phyloP scores from a whole-genome alignment of 495 filamentous ascomycete species.

The Penicillium longicatenatum region DNA sequence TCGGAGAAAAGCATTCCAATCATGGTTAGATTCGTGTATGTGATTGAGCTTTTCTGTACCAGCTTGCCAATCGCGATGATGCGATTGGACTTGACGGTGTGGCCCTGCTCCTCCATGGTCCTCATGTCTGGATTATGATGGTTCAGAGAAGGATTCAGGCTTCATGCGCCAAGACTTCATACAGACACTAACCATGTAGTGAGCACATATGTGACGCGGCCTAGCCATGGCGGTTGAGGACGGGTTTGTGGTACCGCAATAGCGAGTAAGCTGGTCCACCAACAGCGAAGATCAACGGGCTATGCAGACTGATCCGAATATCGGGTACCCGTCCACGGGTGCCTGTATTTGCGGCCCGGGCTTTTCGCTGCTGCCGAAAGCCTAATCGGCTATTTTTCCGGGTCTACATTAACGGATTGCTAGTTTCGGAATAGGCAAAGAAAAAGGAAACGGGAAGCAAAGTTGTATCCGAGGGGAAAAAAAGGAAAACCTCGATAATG shows the following conservation, averaged over 20 bases:
- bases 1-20: background rate
- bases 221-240: background rate
- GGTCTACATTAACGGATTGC: background rate
- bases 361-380: background rate
- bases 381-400: background rate
- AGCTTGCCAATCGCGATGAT: background rate
- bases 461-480: too few relatives aligned
- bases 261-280: background rate
- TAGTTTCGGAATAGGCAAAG: background rate
- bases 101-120: background rate
- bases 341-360: background rate
- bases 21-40: background rate
- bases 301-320: background rate
- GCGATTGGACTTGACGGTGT: background rate
- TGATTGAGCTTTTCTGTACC: background rate
- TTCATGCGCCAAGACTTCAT: background rate
- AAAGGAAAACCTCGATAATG: too few relatives aligned
- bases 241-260: background rate
- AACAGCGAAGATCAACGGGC: background rate
- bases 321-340: background rate
- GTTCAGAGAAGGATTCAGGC: background rate
- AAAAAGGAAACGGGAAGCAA: too few relatives aligned
- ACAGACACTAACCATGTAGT: background rate
- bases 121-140: background rate
- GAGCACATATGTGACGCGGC: background rate